A percentile compares a stretch with the other conserved stretches of the same genome.
These are phyloP conservation scores for Rubus parviflorus DNA, from an alignment of 306 rosid species.

Conservation along the genomic window DNA sequence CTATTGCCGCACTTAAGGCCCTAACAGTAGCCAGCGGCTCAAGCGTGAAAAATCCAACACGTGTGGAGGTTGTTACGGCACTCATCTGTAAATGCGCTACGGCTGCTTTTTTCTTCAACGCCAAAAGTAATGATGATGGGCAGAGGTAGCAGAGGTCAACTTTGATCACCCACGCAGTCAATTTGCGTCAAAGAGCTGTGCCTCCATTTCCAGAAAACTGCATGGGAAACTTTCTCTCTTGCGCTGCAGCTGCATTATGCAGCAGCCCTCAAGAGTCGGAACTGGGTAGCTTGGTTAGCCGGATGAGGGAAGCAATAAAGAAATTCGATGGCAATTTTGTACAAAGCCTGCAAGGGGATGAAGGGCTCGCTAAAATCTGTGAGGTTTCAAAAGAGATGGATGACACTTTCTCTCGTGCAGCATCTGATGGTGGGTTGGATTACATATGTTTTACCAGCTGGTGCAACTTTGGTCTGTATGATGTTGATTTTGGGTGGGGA, in stretches of 20 bases:
- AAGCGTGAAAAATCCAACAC: slow-evolving; percentile 15
- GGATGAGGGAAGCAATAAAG: slow-evolving; percentile 17
- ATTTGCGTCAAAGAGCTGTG: slow-evolving; percentile 21
- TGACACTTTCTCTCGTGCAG: background rate
- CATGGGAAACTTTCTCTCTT: slow-evolving; percentile 20
- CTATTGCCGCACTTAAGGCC: slow-evolving; percentile 16
- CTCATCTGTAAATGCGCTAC: slow-evolving; percentile 30
- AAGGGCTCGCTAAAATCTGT: background rate
- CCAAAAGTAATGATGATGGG: background rate
- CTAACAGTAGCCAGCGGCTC: background rate
- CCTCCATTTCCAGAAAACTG: background rate
- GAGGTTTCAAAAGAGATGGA: background rate
- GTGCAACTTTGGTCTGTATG: slow-evolving; percentile 34
- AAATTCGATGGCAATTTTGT: slow-evolving; percentile 19
- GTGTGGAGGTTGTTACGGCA: slow-evolving; percentile 37
- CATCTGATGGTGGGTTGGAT: slow-evolving; percentile 18
- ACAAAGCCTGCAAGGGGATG: slow-evolving; percentile 18
- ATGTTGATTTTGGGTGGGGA: slow-evolving; percentile 40
- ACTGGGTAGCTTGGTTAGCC: background rate
- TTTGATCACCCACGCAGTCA: slow-evolving; percentile 32
- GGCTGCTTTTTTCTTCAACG: slow-evolving; percentile 17
- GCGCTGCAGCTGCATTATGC: slow-evolving; percentile 14
- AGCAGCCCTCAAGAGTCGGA: background rate
- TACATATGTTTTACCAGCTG: slow-evolving; percentile 35
- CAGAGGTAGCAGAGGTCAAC: background rate